Evolutionary conservation across 305 asterid genomes (phyloP), one percentile per base, ranked within the genome.

Genomic region (Ajuga reptans): DNA sequence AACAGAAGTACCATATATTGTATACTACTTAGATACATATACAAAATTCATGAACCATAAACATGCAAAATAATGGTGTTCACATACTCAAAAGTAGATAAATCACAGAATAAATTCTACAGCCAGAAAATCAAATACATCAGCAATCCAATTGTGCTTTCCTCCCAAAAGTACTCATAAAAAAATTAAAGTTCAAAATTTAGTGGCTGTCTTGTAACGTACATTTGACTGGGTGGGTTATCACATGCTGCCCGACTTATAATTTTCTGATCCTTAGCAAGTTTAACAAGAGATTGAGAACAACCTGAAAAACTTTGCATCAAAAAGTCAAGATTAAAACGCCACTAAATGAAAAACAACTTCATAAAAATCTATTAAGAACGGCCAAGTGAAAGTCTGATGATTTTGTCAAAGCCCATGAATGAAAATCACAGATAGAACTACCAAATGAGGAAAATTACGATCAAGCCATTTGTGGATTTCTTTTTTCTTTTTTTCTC

Each of bases 151-250:
- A 39, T 43, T 57, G 59, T n/a, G 17, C 47, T 60, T 58, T 9
- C 8, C 33, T 17, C 46, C 60, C 16, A 34, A 45, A 73, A 62
- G 58, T 39, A 39, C 33, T 43, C 72, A 46, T 24, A 15, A 21
- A 71, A 11, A 58, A 41, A 12, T 14, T 43, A 42, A 61, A 24
- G 58, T 41, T 64, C 5, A 42, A 56, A 47, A 29, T 15, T 57
- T 36, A 64, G 51, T 68, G 59, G 11, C 15, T 11, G 43, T 52
- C 64, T 55, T 64, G 66, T 21, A 17, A 55, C 92, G 46, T 84
- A 89, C 96, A 84, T 75, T 73, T 81, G 72, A 71, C 12, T 65
- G 52, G 91, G 90, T 69, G 85, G 84, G 70, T 72, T 62, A 41
- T 60, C 16, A 75, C 89, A 86, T 65, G 77, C 75, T 59, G 72